A percentile compares a stretch with the other conserved stretches of the same genome.
These are phyloP conservation scores for Exobasidium rhododendri DNA, from an alignment of 1,284 basidiomycete genomes.

Conservation along the genomic window DNA sequence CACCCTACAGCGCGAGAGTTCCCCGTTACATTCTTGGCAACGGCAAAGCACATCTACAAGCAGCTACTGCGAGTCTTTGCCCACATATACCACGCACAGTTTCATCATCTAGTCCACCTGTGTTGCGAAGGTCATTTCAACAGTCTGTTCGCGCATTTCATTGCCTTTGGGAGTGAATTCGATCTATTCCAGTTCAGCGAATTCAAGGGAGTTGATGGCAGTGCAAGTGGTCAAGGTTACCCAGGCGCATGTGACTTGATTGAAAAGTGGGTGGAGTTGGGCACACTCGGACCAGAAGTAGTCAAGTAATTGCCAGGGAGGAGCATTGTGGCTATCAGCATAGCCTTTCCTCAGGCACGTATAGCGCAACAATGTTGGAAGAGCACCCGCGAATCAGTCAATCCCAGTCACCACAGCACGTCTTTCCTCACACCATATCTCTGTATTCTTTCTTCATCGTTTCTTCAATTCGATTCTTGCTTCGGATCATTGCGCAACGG, in stretches of 20 bases:
- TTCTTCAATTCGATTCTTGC: background rate
- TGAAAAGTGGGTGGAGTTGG: slow-evolving; percentile 84
- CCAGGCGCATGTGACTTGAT: slow-evolving; percentile 75
- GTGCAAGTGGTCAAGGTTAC: slow-evolving; percentile 40
- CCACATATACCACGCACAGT: slow-evolving; percentile 95
- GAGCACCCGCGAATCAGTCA: too few relatives aligned
- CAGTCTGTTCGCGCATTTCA: slow-evolving; percentile 93
- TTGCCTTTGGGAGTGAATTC: slow-evolving; percentile 79
- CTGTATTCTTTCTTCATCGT: background rate
- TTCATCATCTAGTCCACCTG: slow-evolving; percentile 81
- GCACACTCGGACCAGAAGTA: slow-evolving; percentile 62
- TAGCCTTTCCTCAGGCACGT: background rate
- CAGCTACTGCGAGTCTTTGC: slow-evolving; percentile 96
- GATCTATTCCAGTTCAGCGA: slow-evolving; percentile 71
- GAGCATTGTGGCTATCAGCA: too few relatives aligned
- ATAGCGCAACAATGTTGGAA: too few relatives aligned
- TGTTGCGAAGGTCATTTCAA: slow-evolving; percentile 96
- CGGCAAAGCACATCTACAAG: slow-evolving; percentile 92
- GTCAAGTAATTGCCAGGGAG: slow-evolving; percentile 17
- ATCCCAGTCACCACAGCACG: too few relatives aligned
- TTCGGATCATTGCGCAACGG: too few relatives aligned
- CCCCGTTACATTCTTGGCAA: slow-evolving; percentile 80
- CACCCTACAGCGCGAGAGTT: slow-evolving; percentile 76
- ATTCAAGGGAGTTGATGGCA: slow-evolving; percentile 62
- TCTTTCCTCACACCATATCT: background rate